Conservation (phyloP, 1,139 yeast species). For the Groenewaldozyma sp. region DNA sequence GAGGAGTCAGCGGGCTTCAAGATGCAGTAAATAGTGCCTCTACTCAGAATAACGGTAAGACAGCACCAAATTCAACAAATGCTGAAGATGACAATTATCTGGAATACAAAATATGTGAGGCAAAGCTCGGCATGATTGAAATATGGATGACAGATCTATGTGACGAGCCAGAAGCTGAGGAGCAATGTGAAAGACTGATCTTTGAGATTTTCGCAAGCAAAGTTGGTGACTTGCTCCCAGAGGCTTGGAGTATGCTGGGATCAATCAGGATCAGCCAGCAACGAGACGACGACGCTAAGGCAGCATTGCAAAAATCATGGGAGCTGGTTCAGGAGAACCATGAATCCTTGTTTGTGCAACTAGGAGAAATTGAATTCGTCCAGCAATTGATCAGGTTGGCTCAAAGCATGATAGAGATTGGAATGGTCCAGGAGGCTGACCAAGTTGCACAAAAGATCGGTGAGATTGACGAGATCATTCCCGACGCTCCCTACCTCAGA, state of each 20-base stretch:
- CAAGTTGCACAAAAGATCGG: constrained; percentile 52
- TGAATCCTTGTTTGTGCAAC: neutral
- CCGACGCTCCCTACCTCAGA: constrained; percentile 74
- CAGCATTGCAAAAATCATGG: constrained; percentile 70
- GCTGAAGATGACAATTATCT: constrained; percentile 27
- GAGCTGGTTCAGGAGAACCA: constrained; percentile 42
- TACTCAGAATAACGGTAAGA: constrained; percentile 18
- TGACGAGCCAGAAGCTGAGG: constrained; percentile 86
- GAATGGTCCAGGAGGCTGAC: constrained; percentile 54
- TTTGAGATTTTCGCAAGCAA: constrained; percentile 44
- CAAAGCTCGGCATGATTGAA: constrained; percentile 78
- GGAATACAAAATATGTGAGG: constrained; percentile 53
- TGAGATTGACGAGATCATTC: constrained; percentile 72
- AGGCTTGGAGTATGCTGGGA: constrained; percentile 72
- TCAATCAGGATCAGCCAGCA: constrained; percentile 89
- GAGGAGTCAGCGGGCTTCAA: constrained; percentile 48
- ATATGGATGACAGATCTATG: constrained; percentile 99
- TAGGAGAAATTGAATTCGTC: constrained; percentile 40
- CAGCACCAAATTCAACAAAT: constrained; percentile 28
- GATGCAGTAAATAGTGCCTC: constrained; percentile 5
- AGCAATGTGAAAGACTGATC: constrained; percentile 65
- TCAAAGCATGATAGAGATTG: constrained; percentile 52
- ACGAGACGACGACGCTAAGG: constrained; percentile 58
- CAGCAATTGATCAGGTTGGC: constrained; percentile 63
- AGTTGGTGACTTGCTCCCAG: constrained; percentile 57